phyloP scores from a whole-genome alignment of 352 stramenopile species.

The Phytophthora hybrid region DNA sequence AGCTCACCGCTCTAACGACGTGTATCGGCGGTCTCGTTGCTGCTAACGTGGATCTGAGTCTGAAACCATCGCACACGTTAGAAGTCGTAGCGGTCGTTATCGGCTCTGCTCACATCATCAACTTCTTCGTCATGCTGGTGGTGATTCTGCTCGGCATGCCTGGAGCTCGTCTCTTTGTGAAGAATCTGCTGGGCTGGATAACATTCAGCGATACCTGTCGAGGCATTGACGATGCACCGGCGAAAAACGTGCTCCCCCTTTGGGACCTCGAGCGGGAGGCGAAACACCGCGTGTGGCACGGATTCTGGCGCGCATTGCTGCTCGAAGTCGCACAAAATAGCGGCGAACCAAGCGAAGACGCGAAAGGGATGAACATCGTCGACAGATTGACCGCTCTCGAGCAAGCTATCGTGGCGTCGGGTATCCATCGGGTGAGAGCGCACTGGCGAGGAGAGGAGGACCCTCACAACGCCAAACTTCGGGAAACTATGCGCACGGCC shows the following conservation, averaged over 20 bases:
- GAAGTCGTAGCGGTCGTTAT: conserved; percentile 38
- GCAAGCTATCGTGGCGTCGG: conserved; percentile 33
- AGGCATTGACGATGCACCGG: conserved; percentile 36
- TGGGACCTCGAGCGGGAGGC: conserved; percentile 52
- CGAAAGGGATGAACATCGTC: conserved; percentile 16
- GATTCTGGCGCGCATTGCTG: conserved; percentile 50
- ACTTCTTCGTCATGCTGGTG: conserved; percentile 31
- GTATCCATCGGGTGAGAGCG: conserved; percentile 35
- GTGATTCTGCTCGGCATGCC: conserved; percentile 48
- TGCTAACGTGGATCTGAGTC: conserved; percentile 12
- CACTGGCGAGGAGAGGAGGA: conserved; percentile 43
- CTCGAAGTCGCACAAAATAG: conserved; percentile 16
- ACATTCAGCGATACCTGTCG: conserved; percentile 52
- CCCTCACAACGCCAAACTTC: conserved; percentile 31
- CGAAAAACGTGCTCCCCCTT: conserved; percentile 28
- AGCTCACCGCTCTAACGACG: conserved; percentile 40
- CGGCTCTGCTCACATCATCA: conserved; percentile 45
- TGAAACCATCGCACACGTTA: conserved; percentile 7
- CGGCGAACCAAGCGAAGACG: not conserved
- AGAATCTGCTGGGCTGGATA: conserved; percentile 41
- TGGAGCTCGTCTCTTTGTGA: conserved; percentile 23
- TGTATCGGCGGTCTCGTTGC: conserved; percentile 42
- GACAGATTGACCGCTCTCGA: conserved; percentile 39
- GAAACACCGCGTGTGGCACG: conserved; percentile 56
- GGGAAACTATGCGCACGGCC: conserved; percentile 24